These are phyloP conservation scores for Psilocybe tampanensis DNA, from an alignment of 768 basidiomycete genomes.

Conservation along the genomic window DNA sequence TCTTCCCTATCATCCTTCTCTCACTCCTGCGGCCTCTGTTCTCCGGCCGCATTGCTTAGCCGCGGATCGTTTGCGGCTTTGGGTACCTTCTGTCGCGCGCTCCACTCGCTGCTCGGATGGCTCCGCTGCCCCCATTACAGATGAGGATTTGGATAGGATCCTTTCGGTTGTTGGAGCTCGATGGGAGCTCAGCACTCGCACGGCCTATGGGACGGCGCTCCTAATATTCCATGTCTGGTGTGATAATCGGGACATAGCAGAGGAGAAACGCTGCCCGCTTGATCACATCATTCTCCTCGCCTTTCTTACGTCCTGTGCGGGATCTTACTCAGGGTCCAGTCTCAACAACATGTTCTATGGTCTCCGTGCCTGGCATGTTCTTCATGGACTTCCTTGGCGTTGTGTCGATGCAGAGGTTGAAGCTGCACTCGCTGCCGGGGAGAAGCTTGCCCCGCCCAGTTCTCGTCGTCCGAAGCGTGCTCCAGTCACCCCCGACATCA, in stretches of 20 bases:
- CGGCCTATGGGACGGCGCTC: no score
- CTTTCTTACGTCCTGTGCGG: slow-evolving; percentile 34
- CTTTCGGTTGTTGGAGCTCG: no score
- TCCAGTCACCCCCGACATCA: slow-evolving; percentile 28
- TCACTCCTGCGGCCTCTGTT: slow-evolving; percentile 11
- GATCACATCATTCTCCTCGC: no score
- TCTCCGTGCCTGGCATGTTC: slow-evolving; percentile 47
- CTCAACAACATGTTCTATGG: slow-evolving; percentile 38
- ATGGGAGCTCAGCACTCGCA: no score
- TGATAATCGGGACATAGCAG: no score
- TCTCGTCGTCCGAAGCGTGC: slow-evolving; percentile 28
- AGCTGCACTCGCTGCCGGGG: slow-evolving; percentile 30
- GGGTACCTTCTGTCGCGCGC: slow-evolving; percentile 22
- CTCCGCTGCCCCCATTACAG: no score
- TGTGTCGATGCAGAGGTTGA: slow-evolving; percentile 28
- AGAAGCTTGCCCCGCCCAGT: slow-evolving; percentile 32
- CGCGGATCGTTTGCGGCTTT: slow-evolving; percentile 23
- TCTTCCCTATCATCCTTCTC: neutral
- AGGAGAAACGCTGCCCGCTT: no score
- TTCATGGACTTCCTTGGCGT: slow-evolving; percentile 38
- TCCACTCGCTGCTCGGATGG: no score
- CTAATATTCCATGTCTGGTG: no score
- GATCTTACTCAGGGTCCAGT: slow-evolving; percentile 36
- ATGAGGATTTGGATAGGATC: no score
- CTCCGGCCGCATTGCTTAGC: slow-evolving; percentile 30